Base-by-base conservation (phyloP, 352 stramenopile genomes). In the Globisporangium perplexum region DNA sequence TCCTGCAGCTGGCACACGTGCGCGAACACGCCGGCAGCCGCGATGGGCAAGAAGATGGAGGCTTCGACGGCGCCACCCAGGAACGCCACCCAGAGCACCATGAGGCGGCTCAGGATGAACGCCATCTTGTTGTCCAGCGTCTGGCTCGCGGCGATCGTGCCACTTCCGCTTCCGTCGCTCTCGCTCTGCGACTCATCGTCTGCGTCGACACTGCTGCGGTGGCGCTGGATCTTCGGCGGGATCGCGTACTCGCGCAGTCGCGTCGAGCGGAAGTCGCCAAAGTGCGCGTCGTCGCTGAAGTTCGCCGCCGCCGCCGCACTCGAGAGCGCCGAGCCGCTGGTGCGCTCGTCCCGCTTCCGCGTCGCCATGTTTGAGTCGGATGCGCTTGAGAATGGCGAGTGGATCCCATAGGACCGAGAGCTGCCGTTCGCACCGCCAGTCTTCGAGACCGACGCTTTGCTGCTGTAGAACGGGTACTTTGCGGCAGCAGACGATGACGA, bases 1-100 rank as follows among this genome's bases (percentile, higher is more conserved):
- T 63, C 41, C 33, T 71, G 59, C 12, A 66, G 55, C 0, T 61
- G 58, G 53, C 58, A 65, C 11, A 69, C 42, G 36, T 78, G 69
- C 0, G 64, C 50, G 18, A 86, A 71, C 0, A 69, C 46, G 2
- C 78, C 78, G 2, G 71, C 73, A 0, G 65, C 53, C 10, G 78
- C 78, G 33, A 87, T 18, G n/a, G 78, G 75, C n/a, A 86, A 53
- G 51, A 89, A 89, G 18, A 83, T 54, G 0, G 78, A 87, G n/a
- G 63, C 50, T 23, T 68, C 39, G 2, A 58, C 62, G 0, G 56
- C 47, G 7, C 77, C 75, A 30, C 66, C 73, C 22, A 62, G 17
- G 30, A 47, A 66, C 45, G 70, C 62, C 15, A 79, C 57, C 18
- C 61, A 55, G 3, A 88, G 53, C 38, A 76, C 56, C 17, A 65